A percentile compares a stretch with the other conserved stretches of the same genome.
Conservation (phyloP, 768 basidiomycete species). For the Gautieria morchelliformis region DNA sequence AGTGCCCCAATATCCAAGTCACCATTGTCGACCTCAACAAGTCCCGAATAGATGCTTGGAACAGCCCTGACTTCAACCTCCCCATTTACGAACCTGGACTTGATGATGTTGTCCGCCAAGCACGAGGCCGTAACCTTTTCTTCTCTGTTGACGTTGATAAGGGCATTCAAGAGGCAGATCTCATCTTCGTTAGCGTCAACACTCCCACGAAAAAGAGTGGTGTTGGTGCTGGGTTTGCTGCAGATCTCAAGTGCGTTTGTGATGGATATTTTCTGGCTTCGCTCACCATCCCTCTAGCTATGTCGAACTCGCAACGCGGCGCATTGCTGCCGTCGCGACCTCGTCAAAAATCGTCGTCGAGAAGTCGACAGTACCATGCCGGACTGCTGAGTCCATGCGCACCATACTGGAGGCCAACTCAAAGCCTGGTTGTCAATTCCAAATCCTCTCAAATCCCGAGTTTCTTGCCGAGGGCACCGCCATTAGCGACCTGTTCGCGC, state of each 20-base stretch:
- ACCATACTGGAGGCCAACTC: slow-evolving; percentile 99
- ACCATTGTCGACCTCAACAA: slow-evolving; percentile 98
- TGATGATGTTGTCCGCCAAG: slow-evolving; percentile 77
- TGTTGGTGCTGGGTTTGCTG: slow-evolving; percentile 95
- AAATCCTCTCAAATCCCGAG: slow-evolving; percentile 99
- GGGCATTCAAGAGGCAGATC: slow-evolving; percentile 88
- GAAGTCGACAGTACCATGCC: slow-evolving; percentile 97
- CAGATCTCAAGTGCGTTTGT: slow-evolving; percentile 77
- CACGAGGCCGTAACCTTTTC: slow-evolving; percentile 92
- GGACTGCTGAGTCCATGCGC: slow-evolving; percentile 98
- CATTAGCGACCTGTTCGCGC: slow-evolving; percentile 75
- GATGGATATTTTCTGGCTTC: too few relatives aligned
- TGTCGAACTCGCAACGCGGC: slow-evolving; percentile 93
- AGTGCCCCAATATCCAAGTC: slow-evolving; percentile 86
- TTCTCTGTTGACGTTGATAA: slow-evolving; percentile 94
- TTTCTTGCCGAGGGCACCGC: slow-evolving; percentile 99
- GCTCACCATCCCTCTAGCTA: slow-evolving; percentile 45
- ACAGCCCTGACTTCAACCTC: slow-evolving; percentile 69
- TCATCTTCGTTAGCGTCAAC: slow-evolving; percentile 98
- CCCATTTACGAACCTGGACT: slow-evolving; percentile 99
- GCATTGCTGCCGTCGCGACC: slow-evolving; percentile 84
- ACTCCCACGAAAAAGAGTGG: slow-evolving; percentile 98
- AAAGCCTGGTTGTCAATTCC: slow-evolving; percentile 80
- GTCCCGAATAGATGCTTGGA: slow-evolving; percentile 94
- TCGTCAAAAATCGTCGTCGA: slow-evolving; percentile 97